phyloP scores from a whole-genome alignment of 2,329 filamentous ascomycete genomes.

The Cladosporium cucumerinum region DNA sequence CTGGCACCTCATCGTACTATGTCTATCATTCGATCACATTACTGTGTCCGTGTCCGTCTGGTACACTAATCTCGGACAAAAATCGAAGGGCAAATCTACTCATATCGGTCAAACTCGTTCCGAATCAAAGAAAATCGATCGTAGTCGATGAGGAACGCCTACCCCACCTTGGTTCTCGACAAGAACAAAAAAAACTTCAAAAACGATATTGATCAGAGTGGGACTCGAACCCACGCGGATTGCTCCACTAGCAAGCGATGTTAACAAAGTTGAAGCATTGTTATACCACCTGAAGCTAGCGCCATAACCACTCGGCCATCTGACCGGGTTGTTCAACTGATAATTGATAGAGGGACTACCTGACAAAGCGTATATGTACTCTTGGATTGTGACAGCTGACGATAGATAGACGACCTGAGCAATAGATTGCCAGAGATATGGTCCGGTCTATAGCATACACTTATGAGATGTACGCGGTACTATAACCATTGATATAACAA shows the following conservation, averaged over 20 bases:
- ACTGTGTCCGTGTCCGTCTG: not conserved
- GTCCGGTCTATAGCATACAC: too few relatives aligned
- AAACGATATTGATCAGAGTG: not conserved
- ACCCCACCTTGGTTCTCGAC: not conserved
- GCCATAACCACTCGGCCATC: conserved; percentile 13
- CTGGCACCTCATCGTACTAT: not conserved
- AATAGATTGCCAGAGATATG: too few relatives aligned
- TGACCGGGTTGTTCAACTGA: not conserved
- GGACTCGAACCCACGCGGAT: conserved; percentile 16
- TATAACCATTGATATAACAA: too few relatives aligned
- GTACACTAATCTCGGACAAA: not conserved
- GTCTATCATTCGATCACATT: not conserved
- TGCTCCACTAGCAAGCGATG: conserved; percentile 6
- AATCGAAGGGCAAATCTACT: not conserved
- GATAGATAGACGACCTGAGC: too few relatives aligned
- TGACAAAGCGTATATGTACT: too few relatives aligned
- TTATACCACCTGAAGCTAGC: conserved; percentile 1
- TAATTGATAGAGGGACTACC: not conserved
- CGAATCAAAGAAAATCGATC: not conserved
- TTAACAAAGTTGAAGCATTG: not conserved
- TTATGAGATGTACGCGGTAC: too few relatives aligned
- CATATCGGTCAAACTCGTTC: not conserved
- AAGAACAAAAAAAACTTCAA: not conserved
- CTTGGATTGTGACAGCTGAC: too few relatives aligned
- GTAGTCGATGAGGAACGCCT: not conserved